phyloP scores from a whole-genome alignment of 2,329 filamentous ascomycete species.

The Mariannaea elegans region DNA sequence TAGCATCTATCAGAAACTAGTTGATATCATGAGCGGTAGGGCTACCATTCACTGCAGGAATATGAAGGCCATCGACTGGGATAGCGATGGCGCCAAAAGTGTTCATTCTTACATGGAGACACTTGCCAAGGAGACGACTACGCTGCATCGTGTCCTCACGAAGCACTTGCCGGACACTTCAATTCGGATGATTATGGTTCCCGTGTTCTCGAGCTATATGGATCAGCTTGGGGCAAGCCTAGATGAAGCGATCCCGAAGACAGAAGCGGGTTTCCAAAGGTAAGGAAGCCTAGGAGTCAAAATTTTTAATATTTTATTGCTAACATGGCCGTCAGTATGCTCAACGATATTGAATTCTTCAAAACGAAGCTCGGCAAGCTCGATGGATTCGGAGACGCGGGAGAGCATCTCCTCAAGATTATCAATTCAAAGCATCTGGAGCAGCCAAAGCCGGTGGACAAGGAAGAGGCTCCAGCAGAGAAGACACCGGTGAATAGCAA shows the following conservation, averaged over 20 bases:
- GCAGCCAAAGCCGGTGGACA: constrained; percentile 61
- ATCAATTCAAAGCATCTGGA: constrained; percentile 65
- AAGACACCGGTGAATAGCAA: constrained; percentile 22
- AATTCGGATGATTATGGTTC: constrained; percentile 83
- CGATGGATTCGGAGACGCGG: constrained; percentile 79
- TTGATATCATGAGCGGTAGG: constrained; percentile 88
- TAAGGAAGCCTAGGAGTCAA: constrained; percentile 51
- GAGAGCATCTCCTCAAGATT: constrained; percentile 72
- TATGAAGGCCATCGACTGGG: constrained; percentile 81
- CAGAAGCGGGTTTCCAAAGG: constrained; percentile 75
- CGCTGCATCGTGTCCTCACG: constrained; percentile 82
- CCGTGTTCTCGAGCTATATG: constrained; percentile 84
- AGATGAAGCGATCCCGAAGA: constrained; percentile 70
- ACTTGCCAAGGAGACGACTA: constrained; percentile 84
- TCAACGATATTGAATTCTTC: constrained; percentile 79
- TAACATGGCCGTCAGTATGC: constrained; percentile 64
- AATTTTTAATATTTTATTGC: not conserved
- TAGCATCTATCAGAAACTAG: constrained; percentile 90
- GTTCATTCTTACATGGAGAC: constrained; percentile 85
- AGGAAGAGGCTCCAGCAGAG: constrained; percentile 26
- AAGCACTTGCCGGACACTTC: constrained; percentile 82
- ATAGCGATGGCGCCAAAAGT: constrained; percentile 53
- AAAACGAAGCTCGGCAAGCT: constrained; percentile 76
- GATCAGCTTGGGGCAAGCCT: constrained; percentile 81
- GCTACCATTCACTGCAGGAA: constrained; percentile 77